These are phyloP conservation scores for Pyracantha coccinea DNA, from an alignment of 331 rosid genomes.

Conservation along the genomic window DNA sequence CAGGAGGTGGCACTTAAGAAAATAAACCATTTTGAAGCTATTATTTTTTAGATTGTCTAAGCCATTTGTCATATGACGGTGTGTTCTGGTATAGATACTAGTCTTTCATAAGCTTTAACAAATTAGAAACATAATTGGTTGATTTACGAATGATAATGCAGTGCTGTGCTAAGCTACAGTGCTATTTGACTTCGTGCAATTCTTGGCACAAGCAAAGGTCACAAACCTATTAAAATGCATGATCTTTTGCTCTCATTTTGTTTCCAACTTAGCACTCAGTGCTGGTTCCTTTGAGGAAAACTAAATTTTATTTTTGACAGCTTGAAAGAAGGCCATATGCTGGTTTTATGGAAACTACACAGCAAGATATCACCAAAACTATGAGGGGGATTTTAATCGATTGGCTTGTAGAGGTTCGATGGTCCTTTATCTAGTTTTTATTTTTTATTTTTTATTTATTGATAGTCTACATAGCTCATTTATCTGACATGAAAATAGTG, in stretches of 20 bases:
- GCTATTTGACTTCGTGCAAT: neutral
- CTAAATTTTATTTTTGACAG: slow-evolving; percentile 26
- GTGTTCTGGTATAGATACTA: neutral
- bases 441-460: neutral
- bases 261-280: neutral
- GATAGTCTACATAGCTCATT: neutral
- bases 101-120: neutral
- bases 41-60: neutral
- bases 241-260: neutral
- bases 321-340: slow-evolving; percentile 69
- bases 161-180: neutral
- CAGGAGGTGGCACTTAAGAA: neutral
- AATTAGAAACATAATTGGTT: neutral
- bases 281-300: neutral
- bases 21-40: neutral
- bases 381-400: slow-evolving; percentile 88
- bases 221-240: neutral
- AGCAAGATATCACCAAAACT: slow-evolving; percentile 65
- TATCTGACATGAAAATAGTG: neutral
- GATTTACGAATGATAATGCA: neutral
- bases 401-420: slow-evolving; percentile 95
- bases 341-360: slow-evolving; percentile 56
- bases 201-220: neutral
- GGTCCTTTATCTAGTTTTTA: neutral
- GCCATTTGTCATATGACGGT: neutral